Percentiles rank a stretch among this genome's conserved stretches.
phyloP scores from a whole-genome alignment of 805 yeast genomes.

The Candida tibetensis region DNA sequence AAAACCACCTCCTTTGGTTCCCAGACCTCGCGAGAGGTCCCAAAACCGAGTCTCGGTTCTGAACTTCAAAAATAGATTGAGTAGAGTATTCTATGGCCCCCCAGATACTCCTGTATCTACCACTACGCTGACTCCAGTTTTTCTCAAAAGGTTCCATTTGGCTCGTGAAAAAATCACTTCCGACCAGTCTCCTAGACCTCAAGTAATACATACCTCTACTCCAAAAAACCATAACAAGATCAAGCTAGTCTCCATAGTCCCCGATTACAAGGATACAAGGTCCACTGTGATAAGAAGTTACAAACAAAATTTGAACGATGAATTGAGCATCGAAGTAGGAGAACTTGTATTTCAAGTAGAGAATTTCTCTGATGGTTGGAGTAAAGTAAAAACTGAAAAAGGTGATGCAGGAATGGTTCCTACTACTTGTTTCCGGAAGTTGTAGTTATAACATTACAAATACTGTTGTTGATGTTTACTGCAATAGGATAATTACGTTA shows the following conservation, averaged over 20 bases:
- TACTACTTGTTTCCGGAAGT: conserved; percentile 23
- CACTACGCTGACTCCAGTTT: conserved; percentile 25
- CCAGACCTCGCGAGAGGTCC: neutral
- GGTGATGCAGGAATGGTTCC: conserved; percentile 35
- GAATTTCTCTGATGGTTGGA: conserved; percentile 40
- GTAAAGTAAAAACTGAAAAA: conserved; percentile 22
- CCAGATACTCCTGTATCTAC: neutral
- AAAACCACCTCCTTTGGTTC: neutral
- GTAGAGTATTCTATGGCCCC: conserved; percentile 19
- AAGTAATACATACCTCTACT: neutral
- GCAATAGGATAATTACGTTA: too few relatives aligned
- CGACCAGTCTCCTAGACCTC: neutral
- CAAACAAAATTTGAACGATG: conserved; percentile 30
- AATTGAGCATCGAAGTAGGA: conserved; percentile 29
- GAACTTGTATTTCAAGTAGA: conserved; percentile 26
- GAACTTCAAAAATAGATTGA: conserved; percentile 20
- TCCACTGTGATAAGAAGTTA: conserved; percentile 28
- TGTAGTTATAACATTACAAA: too few relatives aligned
- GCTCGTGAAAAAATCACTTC: conserved; percentile 10
- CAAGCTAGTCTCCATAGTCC: conserved; percentile 1
- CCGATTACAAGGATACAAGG: neutral
- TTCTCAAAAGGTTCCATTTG: conserved; percentile 33
- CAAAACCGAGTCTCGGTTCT: neutral
- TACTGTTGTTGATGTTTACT: too few relatives aligned
- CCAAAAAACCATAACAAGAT: conserved; percentile 3